phyloP scores from a whole-genome alignment of 495 filamentous ascomycete genomes.

The Penicillium longicatenatum region DNA sequence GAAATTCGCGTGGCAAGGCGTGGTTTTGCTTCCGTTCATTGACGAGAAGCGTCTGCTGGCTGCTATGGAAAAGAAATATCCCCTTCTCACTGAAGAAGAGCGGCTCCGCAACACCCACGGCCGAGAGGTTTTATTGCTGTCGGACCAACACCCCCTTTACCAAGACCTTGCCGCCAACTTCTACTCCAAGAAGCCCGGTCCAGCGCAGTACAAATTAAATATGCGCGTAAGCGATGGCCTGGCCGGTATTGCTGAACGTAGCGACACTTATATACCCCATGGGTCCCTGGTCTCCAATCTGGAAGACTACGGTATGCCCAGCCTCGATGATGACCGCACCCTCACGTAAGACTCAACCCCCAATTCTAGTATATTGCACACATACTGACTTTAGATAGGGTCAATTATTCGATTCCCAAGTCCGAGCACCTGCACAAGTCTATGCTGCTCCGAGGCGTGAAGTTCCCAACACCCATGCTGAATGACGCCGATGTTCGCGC shows the following conservation, averaged over 20 bases:
- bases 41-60: slow-evolving; percentile 83
- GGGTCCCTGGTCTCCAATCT: slow-evolving; percentile 67
- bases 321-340: slow-evolving; percentile 79
- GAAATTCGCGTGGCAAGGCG: slow-evolving; percentile 98
- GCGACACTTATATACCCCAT: slow-evolving; percentile 76
- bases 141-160: slow-evolving; percentile 78
- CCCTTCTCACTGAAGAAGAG: slow-evolving; percentile 77
- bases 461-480: slow-evolving; percentile 67
- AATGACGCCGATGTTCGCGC: slow-evolving; percentile 71
- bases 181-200: slow-evolving; percentile 83
- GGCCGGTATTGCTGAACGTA: slow-evolving; percentile 77
- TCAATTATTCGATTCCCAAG: slow-evolving; percentile 80
- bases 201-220: slow-evolving; percentile 66
- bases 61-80: slow-evolving; percentile 83
- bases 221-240: slow-evolving; percentile 73
- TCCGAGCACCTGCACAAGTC: slow-evolving; percentile 79
- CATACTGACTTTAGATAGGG: slow-evolving; percentile 56
- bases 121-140: slow-evolving; percentile 79
- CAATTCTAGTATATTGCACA: background rate
- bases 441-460: slow-evolving; percentile 85
- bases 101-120: slow-evolving; percentile 76
- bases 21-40: slow-evolving; percentile 92
- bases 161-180: slow-evolving; percentile 78
- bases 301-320: slow-evolving; percentile 64
- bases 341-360: slow-evolving; percentile 62